Conservation (phyloP, 208 protist species). For the Wallacemonas sp. region DNA sequence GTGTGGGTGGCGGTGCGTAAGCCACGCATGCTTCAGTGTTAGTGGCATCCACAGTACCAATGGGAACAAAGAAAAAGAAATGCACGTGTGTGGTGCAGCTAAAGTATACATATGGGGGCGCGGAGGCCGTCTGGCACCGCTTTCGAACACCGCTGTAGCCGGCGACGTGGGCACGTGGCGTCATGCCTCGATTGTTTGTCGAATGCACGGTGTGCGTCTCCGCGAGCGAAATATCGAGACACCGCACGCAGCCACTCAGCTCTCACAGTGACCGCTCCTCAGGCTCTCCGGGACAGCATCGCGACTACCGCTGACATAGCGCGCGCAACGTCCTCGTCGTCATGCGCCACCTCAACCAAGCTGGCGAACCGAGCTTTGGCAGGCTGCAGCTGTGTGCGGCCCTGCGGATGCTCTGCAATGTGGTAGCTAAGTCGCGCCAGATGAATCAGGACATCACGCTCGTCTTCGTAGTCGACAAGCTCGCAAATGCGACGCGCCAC, state of each 20-base stretch:
- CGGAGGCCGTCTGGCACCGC: too few relatives aligned
- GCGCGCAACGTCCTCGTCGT: slow-evolving; percentile 32
- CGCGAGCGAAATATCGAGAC: too few relatives aligned
- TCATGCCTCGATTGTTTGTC: too few relatives aligned
- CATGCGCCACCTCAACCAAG: slow-evolving; percentile 35
- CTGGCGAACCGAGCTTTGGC: slow-evolving; percentile 44
- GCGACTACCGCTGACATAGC: slow-evolving; percentile 20
- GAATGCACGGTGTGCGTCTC: too few relatives aligned
- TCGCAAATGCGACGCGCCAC: slow-evolving; percentile 30
- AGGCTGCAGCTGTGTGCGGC: slow-evolving; percentile 36
- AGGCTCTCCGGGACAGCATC: slow-evolving; percentile 19
- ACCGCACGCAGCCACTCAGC: not conserved
- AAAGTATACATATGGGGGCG: too few relatives aligned
- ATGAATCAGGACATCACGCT: slow-evolving; percentile 81
- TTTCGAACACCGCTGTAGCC: too few relatives aligned
- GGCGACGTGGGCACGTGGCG: too few relatives aligned
- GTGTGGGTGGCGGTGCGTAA: too few relatives aligned
- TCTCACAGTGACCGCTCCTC: not conserved
- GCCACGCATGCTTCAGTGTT: too few relatives aligned
- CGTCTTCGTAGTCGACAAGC: slow-evolving; percentile 58
- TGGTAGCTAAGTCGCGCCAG: slow-evolving; percentile 61
- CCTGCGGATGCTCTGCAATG: slow-evolving; percentile 66
- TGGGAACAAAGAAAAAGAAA: too few relatives aligned
- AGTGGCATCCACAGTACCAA: too few relatives aligned
- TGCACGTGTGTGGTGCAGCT: too few relatives aligned